Base-by-base conservation (phyloP, 2,329 filamentous ascomycete genomes). In the Talaromyces sp. region DNA sequence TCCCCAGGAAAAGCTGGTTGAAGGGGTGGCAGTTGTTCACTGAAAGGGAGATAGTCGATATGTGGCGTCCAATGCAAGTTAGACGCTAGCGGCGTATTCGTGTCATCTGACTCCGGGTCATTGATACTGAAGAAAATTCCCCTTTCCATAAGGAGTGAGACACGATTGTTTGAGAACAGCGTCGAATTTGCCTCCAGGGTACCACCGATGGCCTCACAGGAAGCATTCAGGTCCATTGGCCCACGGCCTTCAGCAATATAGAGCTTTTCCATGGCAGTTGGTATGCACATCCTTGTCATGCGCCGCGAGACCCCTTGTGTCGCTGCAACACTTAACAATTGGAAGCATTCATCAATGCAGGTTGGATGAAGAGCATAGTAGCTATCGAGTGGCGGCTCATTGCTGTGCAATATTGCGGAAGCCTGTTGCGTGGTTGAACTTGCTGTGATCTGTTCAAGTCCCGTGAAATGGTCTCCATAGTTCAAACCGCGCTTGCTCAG, bases 351-450 rank as follows among this genome's bases (percentile, higher is more conserved):
- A 25, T 61, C 59, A 13, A 61, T 31, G 22, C 29, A 13, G 1
- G 59, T 34, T 51, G 59, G 59, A 31, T 61, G 59, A n/a, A 61
- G 29, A n/a, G 40, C 17, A 22, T 61, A 61, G n/a, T 19, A 13
- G 10, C 22, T 31, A 17, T 51, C 59, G 13, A 19, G 15, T 22
- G 13, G 17, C 10, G 17, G 13, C 17, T 61, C 45, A 19, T 5
- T 13, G n/a, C 19, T 34, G 5, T 17, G n/a, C 3, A 25, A 8
- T 8, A 31, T 5, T 3, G 59, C 59, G 1, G 15, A 17, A n/a
- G n/a, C n/a, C n/a, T n/a, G n/a, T 51, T 34, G 10, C 3, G 4
- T 17, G 15, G 43, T 31, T 22, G 34, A 19, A 34, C 54, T 5
- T 6, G 53, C 25, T 10, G 36, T 31, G 22, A 64, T 64, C 10